phyloP scores from a whole-genome alignment of 176 grass and related monocot genomes.

The Triticum monococcum region DNA sequence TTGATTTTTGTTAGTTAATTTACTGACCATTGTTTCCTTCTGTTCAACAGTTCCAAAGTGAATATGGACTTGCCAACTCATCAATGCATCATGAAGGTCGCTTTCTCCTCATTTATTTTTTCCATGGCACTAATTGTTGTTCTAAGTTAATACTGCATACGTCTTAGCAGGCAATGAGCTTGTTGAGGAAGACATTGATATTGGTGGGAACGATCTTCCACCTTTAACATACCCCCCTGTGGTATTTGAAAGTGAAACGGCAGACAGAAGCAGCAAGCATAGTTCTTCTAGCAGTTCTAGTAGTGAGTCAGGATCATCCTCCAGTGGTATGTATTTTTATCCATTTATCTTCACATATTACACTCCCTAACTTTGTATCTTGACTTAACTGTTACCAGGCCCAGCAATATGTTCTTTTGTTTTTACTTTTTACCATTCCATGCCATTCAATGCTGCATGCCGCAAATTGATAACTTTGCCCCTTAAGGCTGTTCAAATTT shows the following conservation, averaged over 20 bases:
- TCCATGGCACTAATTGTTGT: constrained; percentile 5
- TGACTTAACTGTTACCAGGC: not conserved
- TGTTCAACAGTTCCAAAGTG: constrained; percentile 72
- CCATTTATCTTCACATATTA: constrained; percentile 23
- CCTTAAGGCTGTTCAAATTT: constrained; percentile 1
- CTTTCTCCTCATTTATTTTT: constrained; percentile 22
- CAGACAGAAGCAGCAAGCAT: constrained; percentile 71
- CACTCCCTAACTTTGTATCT: not conserved
- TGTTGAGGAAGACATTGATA: constrained; percentile 85
- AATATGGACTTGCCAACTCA: constrained; percentile 71
- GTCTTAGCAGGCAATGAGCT: constrained; percentile 59
- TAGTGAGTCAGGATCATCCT: constrained; percentile 77
- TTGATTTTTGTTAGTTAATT: constrained; percentile 27
- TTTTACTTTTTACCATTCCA: not conserved
- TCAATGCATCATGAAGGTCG: constrained; percentile 69
- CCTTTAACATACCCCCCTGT: constrained; percentile 63
- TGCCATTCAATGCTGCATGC: not conserved
- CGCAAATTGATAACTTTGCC: not conserved
- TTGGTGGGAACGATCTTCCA: constrained; percentile 85
- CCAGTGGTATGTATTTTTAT: constrained; percentile 64
- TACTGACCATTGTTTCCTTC: constrained; percentile 34
- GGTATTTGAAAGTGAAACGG: constrained; percentile 76
- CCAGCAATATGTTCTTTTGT: not conserved
- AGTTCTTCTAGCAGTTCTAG: constrained; percentile 92
- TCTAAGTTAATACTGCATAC: constrained; percentile 15